Conservation (phyloP, 2,329 filamentous ascomycete species). For the Periglandula ipomoeae region DNA sequence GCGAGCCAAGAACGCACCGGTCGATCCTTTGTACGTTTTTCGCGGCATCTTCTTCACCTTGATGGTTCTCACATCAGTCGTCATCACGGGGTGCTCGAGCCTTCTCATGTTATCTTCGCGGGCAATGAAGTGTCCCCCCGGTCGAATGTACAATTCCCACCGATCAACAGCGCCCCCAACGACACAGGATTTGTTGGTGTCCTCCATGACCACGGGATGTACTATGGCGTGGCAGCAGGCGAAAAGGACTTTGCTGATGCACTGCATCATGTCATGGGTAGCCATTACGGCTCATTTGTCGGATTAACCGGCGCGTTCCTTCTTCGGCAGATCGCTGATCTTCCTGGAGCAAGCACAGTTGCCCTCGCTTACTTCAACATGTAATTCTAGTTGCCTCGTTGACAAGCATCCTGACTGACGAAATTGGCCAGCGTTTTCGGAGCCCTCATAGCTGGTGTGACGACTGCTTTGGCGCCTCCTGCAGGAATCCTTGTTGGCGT, state of each 20-base stretch:
- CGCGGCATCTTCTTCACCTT: conserved; percentile 15
- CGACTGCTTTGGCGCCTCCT: conserved; percentile 10
- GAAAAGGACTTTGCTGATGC: neutral
- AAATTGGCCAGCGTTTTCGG: conserved; percentile 13
- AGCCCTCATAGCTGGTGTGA: conserved; percentile 12
- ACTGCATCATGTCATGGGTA: neutral
- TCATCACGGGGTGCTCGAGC: conserved; percentile 10
- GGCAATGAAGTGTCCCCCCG: neutral
- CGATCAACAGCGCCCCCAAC: too few relatives aligned
- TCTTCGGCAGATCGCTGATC: neutral
- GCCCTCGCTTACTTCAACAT: conserved; percentile 14
- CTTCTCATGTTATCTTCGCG: neutral
- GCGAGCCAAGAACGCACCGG: conserved; percentile 3
- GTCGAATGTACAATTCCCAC: too few relatives aligned
- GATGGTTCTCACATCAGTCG: conserved; percentile 11
- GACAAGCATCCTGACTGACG: conserved; percentile 7
- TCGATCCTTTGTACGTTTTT: conserved; percentile 15
- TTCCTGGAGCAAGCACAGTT: conserved; percentile 6
- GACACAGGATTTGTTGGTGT: too few relatives aligned
- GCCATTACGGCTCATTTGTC: neutral
- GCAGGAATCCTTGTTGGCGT: neutral
- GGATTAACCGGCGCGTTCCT: conserved; percentile 3
- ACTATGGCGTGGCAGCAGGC: neutral
- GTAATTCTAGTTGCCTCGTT: conserved; percentile 11
- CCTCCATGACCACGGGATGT: neutral